phyloP scores from a whole-genome alignment of 768 basidiomycete species.

The Rhizopogon roseolus region DNA sequence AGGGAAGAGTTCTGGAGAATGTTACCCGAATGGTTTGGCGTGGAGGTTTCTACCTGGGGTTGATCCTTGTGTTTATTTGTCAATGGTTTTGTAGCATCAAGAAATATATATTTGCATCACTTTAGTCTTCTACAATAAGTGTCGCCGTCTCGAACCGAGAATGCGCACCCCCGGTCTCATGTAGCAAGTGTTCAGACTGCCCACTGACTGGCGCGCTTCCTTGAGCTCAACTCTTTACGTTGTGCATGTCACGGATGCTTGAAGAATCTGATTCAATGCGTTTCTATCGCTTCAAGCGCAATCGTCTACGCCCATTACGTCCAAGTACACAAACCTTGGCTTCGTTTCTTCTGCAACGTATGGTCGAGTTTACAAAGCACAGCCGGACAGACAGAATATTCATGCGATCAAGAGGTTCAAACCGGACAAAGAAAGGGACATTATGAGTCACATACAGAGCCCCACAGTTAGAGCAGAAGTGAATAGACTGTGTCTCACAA shows the following conservation, averaged over 20 bases:
- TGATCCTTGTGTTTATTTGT: slow-evolving; percentile 5
- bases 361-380: slow-evolving; percentile 97
- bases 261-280: slow-evolving; percentile 74
- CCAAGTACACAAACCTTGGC: slow-evolving; percentile 88
- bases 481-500: too few relatives aligned
- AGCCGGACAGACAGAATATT: slow-evolving; percentile 61
- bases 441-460: slow-evolving; percentile 91
- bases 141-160: too few relatives aligned
- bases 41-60: slow-evolving; percentile 41
- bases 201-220: too few relatives aligned
- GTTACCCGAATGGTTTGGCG: slow-evolving; percentile 62
- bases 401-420: slow-evolving; percentile 99
- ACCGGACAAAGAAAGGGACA: slow-evolving; percentile 98
- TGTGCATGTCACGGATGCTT: slow-evolving; percentile 16
- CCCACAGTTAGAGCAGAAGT: too few relatives aligned
- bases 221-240: too few relatives aligned
- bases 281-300: slow-evolving; percentile 75
- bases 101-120: too few relatives aligned
- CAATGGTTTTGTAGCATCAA: neutral
- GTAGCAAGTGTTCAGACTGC: too few relatives aligned
- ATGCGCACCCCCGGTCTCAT: too few relatives aligned
- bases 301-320: slow-evolving; percentile 64
- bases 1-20: slow-evolving; percentile 63
- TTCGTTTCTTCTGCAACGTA: slow-evolving; percentile 99
- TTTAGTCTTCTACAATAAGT: too few relatives aligned